A percentile compares a stretch with the other conserved stretches of the same genome.
These are phyloP conservation scores for Beta macrorhiza DNA, from an alignment of 179 eudicot genomes.

Conservation along the genomic window DNA sequence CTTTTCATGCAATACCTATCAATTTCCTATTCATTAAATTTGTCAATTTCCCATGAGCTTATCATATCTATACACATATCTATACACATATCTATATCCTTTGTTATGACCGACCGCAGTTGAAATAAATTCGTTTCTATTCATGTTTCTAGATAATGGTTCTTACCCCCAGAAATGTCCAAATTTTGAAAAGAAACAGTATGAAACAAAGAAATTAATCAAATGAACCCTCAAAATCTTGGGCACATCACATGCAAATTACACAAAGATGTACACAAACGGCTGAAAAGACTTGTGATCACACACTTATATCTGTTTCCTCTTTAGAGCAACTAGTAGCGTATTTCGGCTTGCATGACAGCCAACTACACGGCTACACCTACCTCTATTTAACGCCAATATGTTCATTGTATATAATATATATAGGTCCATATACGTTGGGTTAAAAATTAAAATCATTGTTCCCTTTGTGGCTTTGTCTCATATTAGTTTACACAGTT, in stretches of 20 bases:
- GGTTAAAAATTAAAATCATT: not conserved
- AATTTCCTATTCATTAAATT: no score
- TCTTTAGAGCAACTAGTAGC: conserved; percentile 1
- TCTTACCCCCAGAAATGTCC: conserved; percentile 1
- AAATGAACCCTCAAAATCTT: not conserved
- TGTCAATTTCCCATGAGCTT: not conserved
- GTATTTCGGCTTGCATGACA: not conserved
- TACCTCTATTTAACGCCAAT: not conserved
- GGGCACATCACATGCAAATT: conserved; percentile 20
- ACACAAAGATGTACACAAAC: not conserved
- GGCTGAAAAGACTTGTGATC: not conserved
- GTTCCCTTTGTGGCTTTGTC: not conserved
- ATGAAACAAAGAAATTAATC: not conserved
- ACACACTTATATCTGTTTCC: not conserved
- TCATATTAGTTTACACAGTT: no score
- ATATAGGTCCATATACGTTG: not conserved
- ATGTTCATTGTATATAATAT: not conserved
- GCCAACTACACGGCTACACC: not conserved
- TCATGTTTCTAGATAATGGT: not conserved
- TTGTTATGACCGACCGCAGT: not conserved
- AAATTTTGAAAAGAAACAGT: not conserved
- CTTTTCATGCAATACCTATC: no score
- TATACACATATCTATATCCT: not conserved
- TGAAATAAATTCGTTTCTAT: not conserved
- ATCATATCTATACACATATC: no score